Evolutionary conservation across 83 land plant genomes (phyloP).

Genomic region (Picea abies): DNA sequence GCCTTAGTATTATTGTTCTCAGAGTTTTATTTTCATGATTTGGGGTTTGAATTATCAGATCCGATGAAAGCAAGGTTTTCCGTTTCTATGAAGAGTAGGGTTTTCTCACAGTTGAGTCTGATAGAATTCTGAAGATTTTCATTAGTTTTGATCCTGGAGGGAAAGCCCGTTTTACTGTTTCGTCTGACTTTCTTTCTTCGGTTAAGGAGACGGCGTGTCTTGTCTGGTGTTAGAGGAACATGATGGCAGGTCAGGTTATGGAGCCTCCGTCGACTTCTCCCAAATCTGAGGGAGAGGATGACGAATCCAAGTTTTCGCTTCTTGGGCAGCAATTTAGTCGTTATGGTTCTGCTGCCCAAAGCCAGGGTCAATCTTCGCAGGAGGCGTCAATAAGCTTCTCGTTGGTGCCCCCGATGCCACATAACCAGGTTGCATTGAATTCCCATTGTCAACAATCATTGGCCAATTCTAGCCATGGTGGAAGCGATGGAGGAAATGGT

Average conservation of each 20-base stretch:
- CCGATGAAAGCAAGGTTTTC: neutral
- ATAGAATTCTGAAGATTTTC: neutral
- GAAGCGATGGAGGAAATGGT: slow-evolving; percentile 1
- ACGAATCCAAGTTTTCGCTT: neutral
- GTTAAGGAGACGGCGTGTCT: neutral
- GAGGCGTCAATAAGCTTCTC: neutral
- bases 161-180: neutral
- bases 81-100: neutral
- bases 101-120: neutral
- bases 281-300: neutral
- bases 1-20: neutral
- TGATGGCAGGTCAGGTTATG: neutral
- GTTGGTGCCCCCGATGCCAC: neutral
- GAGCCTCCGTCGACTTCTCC: slow-evolving; percentile 7
- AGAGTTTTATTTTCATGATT: neutral
- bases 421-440: neutral
- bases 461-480: slow-evolving; percentile 10
- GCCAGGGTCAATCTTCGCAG: slow-evolving; percentile 12
- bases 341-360: slow-evolving; percentile 8
- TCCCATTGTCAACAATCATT: neutral
- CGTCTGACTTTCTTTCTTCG: neutral
- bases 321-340: slow-evolving; percentile 12
- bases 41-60: neutral
- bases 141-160: neutral
- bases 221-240: neutral